Evolutionary conservation across 371 early-diverging fungal species (phyloP).

Genomic region (Mortierella sp.): DNA sequence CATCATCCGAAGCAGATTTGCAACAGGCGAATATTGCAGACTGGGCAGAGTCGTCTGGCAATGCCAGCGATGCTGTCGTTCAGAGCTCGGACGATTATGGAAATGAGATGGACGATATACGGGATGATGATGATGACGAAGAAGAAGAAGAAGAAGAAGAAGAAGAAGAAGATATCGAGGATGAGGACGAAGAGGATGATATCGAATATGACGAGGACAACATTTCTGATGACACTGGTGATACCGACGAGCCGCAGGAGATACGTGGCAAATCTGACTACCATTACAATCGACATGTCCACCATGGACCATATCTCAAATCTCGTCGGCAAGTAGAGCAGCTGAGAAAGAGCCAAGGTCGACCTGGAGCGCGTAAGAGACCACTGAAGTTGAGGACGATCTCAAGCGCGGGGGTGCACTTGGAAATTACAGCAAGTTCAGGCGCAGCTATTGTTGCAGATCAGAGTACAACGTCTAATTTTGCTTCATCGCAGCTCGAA

Average conservation of each 20-base stretch:
- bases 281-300: slow-evolving; percentile 14
- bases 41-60: slow-evolving; percentile 29
- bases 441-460: neutral
- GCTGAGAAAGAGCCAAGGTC: slow-evolving; percentile 24
- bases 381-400: slow-evolving; percentile 15
- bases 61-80: slow-evolving; percentile 16
- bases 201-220: slow-evolving; percentile 37
- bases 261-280: slow-evolving; percentile 7
- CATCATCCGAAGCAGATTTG: slow-evolving; percentile 23
- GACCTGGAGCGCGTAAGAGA: slow-evolving; percentile 22
- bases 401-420: slow-evolving; percentile 14
- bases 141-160: slow-evolving; percentile 28
- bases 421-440: slow-evolving; percentile 1
- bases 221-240: slow-evolving; percentile 42
- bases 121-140: slow-evolving; percentile 33
- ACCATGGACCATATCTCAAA: slow-evolving; percentile 40
- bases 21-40: slow-evolving; percentile 7
- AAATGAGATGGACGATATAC: slow-evolving; percentile 37
- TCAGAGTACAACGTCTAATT: neutral
- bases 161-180: slow-evolving; percentile 11
- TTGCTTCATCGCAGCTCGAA: slow-evolving; percentile 8
- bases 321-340: slow-evolving; percentile 24
- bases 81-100: slow-evolving; percentile 43
- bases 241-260: slow-evolving; percentile 32
- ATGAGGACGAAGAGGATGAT: slow-evolving; percentile 22